Evolutionary conservation across 306 rosid species (phyloP).

Genomic region (Oemleria cerasiformis): DNA sequence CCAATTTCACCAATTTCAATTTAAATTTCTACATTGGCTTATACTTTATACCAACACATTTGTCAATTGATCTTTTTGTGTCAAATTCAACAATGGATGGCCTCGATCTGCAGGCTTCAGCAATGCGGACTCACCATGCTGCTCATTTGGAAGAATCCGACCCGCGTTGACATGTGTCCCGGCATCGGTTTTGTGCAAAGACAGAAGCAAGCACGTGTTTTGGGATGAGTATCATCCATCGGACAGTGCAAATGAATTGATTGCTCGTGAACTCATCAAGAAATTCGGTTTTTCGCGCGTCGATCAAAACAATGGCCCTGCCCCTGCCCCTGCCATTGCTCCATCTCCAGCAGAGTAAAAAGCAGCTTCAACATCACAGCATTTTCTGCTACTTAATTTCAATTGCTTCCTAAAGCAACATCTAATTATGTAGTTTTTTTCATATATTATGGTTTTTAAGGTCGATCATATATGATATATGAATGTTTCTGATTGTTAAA

Average conservation of each 20-base stretch:
- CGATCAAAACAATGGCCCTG: conserved; percentile 32
- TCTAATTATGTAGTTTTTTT: conserved; percentile 1
- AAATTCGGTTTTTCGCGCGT: conserved; percentile 48
- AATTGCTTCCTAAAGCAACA: neutral
- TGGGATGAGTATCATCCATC: conserved; percentile 99
- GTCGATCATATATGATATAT: neutral
- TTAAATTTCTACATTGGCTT: no score
- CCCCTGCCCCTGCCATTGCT: conserved; percentile 46
- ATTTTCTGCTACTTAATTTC: neutral
- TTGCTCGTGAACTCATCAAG: conserved; percentile 85
- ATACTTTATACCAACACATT: neutral
- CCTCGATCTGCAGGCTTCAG: conserved; percentile 46
- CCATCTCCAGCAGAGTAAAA: conserved; percentile 51
- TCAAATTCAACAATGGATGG: conserved; percentile 1
- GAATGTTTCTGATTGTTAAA: neutral
- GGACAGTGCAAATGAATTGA: conserved; percentile 70
- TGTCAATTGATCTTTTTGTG: neutral
- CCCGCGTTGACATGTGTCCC: conserved; percentile 89
- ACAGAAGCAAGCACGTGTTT: conserved; percentile 91
- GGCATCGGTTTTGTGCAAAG: conserved; percentile 70
- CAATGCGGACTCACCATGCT: conserved; percentile 78
- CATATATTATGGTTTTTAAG: neutral
- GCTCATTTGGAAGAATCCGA: conserved; percentile 79
- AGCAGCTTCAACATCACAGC: neutral
- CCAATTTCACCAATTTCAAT: neutral